Evolutionary conservation across 768 basidiomycete species (phyloP).

Genomic region (Pulveroboletus frians): DNA sequence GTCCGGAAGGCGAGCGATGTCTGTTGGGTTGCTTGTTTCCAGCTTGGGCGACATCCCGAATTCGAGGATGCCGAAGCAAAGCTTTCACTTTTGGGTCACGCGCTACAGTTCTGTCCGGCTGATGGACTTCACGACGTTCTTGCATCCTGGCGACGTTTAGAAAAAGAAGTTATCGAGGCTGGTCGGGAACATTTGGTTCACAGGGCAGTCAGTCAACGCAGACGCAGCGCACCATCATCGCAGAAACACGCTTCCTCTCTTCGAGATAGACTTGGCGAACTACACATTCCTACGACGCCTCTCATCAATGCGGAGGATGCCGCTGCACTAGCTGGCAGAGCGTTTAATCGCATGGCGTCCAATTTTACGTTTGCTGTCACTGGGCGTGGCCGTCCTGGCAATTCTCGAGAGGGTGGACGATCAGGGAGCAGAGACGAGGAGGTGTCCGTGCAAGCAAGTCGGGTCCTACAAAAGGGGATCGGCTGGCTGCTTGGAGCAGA

Average conservation of each 20-base stretch:
- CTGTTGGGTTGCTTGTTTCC: conserved; percentile 87
- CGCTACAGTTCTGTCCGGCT: conserved; percentile 81
- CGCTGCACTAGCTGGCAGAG: conserved; percentile 70
- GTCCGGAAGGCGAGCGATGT: conserved; percentile 67
- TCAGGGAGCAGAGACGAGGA: conserved; percentile 47
- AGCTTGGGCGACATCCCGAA: conserved; percentile 78
- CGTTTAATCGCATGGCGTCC: conserved; percentile 72
- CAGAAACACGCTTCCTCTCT: conserved; percentile 47
- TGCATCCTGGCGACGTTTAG: conserved; percentile 67
- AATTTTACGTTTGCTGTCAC: conserved; percentile 68
- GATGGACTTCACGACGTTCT: conserved; percentile 79
- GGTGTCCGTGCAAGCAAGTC: conserved; percentile 68
- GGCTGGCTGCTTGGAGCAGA: conserved; percentile 95
- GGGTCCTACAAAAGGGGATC: conserved; percentile 82
- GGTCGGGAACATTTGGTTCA: conserved; percentile 41
- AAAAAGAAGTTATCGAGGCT: conserved; percentile 54
- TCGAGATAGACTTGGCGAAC: conserved; percentile 54
- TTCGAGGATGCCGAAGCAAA: conserved; percentile 65
- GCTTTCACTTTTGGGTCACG: conserved; percentile 68
- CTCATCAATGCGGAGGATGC: conserved; percentile 71
- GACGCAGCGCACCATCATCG: conserved; percentile 18
- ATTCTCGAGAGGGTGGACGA: conserved; percentile 16
- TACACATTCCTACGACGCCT: conserved; percentile 66
- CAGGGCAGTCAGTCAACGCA: conserved; percentile 16
- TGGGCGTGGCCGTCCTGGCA: conserved; percentile 29